These are phyloP conservation scores for Juglanconis sp. DNA, from an alignment of 2,329 filamentous ascomycete species.

Conservation along the genomic window DNA sequence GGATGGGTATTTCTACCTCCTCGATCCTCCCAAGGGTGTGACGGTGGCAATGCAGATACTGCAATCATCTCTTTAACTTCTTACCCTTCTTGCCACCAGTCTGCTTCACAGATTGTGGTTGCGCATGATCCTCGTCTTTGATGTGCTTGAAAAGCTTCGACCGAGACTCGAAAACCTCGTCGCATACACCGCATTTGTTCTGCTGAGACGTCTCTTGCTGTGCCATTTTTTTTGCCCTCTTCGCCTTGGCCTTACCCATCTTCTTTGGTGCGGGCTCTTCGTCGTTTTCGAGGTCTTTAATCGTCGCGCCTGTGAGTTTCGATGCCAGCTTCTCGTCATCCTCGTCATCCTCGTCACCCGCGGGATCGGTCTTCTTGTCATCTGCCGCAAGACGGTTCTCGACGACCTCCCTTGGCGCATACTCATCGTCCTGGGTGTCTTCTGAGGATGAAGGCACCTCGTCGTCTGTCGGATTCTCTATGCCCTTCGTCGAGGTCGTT, in stretches of 20 bases:
- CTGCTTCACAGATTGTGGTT: conserved; percentile 27
- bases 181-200: conserved; percentile 45
- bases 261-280: conserved; percentile 34
- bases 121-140: conserved; percentile 62
- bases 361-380: neutral
- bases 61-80: conserved; percentile 35
- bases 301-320: neutral
- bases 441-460: conserved; percentile 13
- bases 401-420: conserved; percentile 43
- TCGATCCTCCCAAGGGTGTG: no score
- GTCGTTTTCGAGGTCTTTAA: conserved; percentile 17
- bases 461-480: conserved; percentile 5
- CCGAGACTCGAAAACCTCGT: conserved; percentile 54
- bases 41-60: neutral
- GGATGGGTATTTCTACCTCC: no score
- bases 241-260: conserved; percentile 49
- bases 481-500: neutral
- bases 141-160: conserved; percentile 73
- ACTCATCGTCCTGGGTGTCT: conserved; percentile 35
- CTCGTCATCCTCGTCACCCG: neutral
- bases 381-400: conserved; percentile 23
- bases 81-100: conserved; percentile 27
- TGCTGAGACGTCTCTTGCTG: conserved; percentile 27
- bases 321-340: conserved; percentile 7
- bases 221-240: conserved; percentile 44